Evolutionary conservation across 495 filamentous ascomycete species (phyloP), one percentile per base, ranked within the genome.

Genomic region (Lepraria neglecta): DNA sequence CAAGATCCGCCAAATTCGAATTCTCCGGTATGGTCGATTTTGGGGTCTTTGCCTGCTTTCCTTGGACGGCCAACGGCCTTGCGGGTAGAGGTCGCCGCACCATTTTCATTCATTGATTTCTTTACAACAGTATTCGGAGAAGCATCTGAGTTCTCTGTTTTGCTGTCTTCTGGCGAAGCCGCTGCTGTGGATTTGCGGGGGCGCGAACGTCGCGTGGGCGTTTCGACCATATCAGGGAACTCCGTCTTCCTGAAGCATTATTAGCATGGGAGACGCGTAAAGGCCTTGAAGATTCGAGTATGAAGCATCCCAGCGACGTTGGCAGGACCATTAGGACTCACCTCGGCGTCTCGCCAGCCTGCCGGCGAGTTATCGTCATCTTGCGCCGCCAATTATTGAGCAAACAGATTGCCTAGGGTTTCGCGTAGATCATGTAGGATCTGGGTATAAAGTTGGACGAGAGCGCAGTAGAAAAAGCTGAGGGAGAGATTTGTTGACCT

Each of bases 1-100:
- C 75, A 75, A 2, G 89, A 84, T 60, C 94, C 94, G 61, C 91
- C 90, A 68, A 98, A 97, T 69, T 98, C 94, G 69, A 87, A 89
- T 60, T 88, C 79, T 52, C 86, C 88, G 55, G 86, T 90, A 69
- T 83, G 78, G 74, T 97, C 90, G 62, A 96, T 69, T 72, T 83
- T 89, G 64, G 85, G 87, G 68, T 96, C 87, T 65, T 79, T 78
- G 55, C 83, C 85, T 59, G 82, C 81, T 63, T 72, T 76, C 85
- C 71, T 72, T 62, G 47, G 71, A 65, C 63, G 43, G 33, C 67
- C 72, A 58, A 78, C 77, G 62, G 66, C 63, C 42, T 74, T 71
- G 14, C 75, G 78, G 2, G 40, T 40, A 21, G 50, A 28, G 14
- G 28, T 17, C n/a, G 38, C 46, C 19, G 30, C 30, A 11, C 46